phyloP scores from a whole-genome alignment of 176 grass and related monocot genomes.

The Tuctoria greenei region DNA sequence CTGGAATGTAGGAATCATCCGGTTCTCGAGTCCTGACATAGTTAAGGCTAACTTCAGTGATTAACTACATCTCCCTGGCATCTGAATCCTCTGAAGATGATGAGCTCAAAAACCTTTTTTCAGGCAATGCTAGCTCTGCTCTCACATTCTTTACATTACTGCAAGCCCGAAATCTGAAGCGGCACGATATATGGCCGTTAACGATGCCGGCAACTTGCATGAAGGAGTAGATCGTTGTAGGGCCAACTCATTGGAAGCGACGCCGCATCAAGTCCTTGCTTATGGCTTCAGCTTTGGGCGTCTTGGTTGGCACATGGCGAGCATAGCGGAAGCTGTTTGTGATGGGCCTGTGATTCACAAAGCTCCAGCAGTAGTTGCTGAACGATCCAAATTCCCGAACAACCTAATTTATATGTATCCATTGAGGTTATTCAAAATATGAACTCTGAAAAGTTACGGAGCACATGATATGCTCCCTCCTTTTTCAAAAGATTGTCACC shows the following conservation, averaged over 20 bases:
- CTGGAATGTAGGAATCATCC: background rate
- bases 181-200: constrained; percentile 54
- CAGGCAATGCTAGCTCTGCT: constrained; percentile 1
- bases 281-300: constrained; percentile 59
- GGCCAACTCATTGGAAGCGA: constrained; percentile 59
- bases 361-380: constrained; percentile 61
- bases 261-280: constrained; percentile 70
- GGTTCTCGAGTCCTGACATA: background rate
- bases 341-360: constrained; percentile 55
- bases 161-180: constrained; percentile 55
- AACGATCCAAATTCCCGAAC: constrained; percentile 60
- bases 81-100: constrained; percentile 27
- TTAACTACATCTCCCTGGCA: constrained; percentile 11
- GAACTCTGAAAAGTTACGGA: background rate
- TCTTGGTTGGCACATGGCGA: constrained; percentile 57
- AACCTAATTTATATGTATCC: constrained; percentile 38
- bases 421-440: background rate
- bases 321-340: constrained; percentile 47
- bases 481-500: too few species aligned
- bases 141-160: background rate
- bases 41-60: background rate
- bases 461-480: too few species aligned
- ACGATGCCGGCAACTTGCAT: constrained; percentile 64
- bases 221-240: constrained; percentile 64
- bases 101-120: constrained; percentile 7